A percentile compares a stretch with the other conserved stretches of the same genome.
These are phyloP conservation scores for Xerocomellus dryophilus DNA, from an alignment of 768 basidiomycete species.

Conservation along the genomic window DNA sequence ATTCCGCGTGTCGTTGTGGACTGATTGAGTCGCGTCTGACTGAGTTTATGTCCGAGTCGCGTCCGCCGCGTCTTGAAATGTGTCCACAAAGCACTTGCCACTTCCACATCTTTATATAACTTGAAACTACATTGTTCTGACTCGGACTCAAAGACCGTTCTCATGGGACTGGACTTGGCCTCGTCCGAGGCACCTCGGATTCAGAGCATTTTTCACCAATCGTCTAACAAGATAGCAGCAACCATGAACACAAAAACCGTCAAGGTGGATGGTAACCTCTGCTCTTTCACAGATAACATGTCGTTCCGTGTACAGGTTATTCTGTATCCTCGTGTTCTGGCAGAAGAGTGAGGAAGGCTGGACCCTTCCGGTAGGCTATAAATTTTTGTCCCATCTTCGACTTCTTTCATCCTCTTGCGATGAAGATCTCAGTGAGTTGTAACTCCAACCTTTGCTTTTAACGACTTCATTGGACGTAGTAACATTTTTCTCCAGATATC, in stretches of 20 bases:
- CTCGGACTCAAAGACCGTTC: not conserved
- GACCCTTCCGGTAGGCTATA: not conserved
- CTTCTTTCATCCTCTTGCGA: not conserved
- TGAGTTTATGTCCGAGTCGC: no score
- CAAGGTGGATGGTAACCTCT: not conserved
- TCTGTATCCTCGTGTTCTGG: not conserved
- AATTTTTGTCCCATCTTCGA: not conserved
- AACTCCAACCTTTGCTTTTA: not conserved
- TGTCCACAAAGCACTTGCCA: not conserved
- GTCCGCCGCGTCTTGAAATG: no score
- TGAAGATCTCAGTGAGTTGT: constrained; percentile 1
- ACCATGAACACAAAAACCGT: not conserved
- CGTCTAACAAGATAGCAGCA: not conserved
- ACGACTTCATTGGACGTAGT: not conserved
- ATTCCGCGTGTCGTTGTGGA: no score
- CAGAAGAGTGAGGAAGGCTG: not conserved
- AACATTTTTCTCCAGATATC: not conserved
- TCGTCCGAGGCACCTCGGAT: not conserved
- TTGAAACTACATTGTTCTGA: not conserved
- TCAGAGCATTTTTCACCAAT: not conserved
- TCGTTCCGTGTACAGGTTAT: not conserved
- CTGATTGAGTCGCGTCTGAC: no score
- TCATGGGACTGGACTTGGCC: not conserved
- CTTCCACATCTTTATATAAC: not conserved
- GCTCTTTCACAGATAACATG: not conserved